Evolutionary conservation across 2,329 filamentous ascomycete genomes (phyloP), one percentile per base, ranked within the genome.

Genomic region (Cordyceps tenuipes): DNA sequence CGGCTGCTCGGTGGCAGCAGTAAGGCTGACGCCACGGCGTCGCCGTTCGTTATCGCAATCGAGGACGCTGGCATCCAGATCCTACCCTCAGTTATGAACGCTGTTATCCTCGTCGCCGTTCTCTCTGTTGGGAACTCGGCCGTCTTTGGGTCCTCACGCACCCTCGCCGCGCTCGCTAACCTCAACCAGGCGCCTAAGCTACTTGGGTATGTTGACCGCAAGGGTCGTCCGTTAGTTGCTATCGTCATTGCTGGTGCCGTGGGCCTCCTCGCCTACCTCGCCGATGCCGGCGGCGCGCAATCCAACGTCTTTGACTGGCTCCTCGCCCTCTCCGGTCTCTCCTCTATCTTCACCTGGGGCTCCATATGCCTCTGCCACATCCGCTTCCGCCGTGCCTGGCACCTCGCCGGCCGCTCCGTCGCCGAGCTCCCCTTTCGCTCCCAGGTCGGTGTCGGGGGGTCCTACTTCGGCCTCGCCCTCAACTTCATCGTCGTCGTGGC

Each of bases 31-130:
- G 83, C 87, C 48, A 84, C 85, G 29, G 88, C 91, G 1, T 96
- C 91, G 3, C 93, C 93, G 1, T 97, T 97, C 71, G 92, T 97
- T 67, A 95, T 97, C 67, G 90, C 92, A 63, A 96, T 96, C 66
- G 79, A 88, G 65, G 88, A 91, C 63, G 91, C 91, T 1, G 88
- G 90, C 9, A 95, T 97, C 67, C 76, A 83, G 47, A 86, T 88
- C 2, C 82, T 97, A 3, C 90, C 91, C 2, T 92, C 89, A 0
- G 82, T 97, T 58, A 95, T 97, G 88, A 97, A 97, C 73, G 86
- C 85, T n/a, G 91, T 97, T 62, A 96, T 97, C 71, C 85, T 97
- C 69, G 85, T 96, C 63, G 88, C 92, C 21, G 91, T 96, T 23
- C 77, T 97, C 23, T 95, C 90, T 0, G 92, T 97, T 62, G 91